A percentile compares a stretch with the other conserved stretches of the same genome.
Conservation (phyloP, 2,329 filamentous ascomycete species). For the Zalaria sp. region DNA sequence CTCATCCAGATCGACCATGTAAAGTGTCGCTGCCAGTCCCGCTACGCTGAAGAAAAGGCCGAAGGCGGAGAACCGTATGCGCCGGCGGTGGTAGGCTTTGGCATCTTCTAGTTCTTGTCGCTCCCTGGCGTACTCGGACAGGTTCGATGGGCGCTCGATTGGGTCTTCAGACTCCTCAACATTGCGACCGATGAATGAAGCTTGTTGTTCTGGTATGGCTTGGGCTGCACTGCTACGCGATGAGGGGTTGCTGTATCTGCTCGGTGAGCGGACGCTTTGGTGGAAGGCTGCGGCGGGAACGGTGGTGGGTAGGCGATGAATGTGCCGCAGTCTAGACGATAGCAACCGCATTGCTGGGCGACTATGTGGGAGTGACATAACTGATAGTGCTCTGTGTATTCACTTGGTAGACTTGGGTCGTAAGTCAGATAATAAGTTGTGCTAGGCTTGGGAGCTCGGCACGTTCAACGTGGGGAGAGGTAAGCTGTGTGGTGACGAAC, state of each 20-base stretch:
- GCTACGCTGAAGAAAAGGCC: slow-evolving; percentile 19
- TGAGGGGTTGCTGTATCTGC: slow-evolving; percentile 20
- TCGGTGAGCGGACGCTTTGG: slow-evolving; percentile 14
- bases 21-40: slow-evolving; percentile 14
- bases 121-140: slow-evolving; percentile 12
- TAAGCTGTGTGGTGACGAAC: too few species aligned
- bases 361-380: background rate
- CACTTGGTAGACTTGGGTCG: too few species aligned
- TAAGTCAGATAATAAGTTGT: too few species aligned
- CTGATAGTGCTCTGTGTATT: background rate
- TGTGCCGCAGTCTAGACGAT: slow-evolving; percentile 5
- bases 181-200: slow-evolving; percentile 3
- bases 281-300: background rate
- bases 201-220: slow-evolving; percentile 7
- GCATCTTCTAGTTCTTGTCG: slow-evolving; percentile 14
- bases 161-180: slow-evolving; percentile 1
- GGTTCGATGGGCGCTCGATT: slow-evolving; percentile 6
- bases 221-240: slow-evolving; percentile 10
- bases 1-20: slow-evolving; percentile 19
- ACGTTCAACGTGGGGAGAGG: too few species aligned
- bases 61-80: slow-evolving; percentile 22
- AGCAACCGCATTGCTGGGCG: slow-evolving; percentile 7
- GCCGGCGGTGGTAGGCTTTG: slow-evolving; percentile 14
- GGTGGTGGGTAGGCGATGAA: background rate
- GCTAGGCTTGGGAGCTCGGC: too few species aligned